These are phyloP conservation scores for Zymoseptoria crescenta DNA, from an alignment of 2,329 filamentous ascomycete species.

Conservation along the genomic window DNA sequence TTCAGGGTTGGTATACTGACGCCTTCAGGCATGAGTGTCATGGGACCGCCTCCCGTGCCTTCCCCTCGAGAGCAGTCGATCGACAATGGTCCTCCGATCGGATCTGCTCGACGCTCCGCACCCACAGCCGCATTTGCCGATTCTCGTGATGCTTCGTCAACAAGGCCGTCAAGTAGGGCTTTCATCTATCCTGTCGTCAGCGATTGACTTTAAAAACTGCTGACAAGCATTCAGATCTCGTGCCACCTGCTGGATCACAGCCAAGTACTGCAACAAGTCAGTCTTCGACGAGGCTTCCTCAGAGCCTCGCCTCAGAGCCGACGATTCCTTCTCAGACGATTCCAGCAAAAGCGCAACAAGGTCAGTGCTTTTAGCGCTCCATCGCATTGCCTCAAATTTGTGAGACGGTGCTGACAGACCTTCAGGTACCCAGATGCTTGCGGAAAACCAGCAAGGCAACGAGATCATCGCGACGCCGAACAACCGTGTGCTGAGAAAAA, in stretches of 20 bases:
- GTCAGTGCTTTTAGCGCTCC: too few relatives aligned
- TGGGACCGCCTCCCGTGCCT: not conserved
- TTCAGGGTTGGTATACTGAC: not conserved
- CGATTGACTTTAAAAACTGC: not conserved
- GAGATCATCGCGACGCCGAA: not conserved
- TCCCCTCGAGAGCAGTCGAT: not conserved
- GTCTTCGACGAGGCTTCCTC: not conserved
- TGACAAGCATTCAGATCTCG: not conserved
- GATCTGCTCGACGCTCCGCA: not conserved
- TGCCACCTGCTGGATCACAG: not conserved
- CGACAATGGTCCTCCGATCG: not conserved
- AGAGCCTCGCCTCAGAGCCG: too few relatives aligned
- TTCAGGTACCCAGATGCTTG: not conserved
- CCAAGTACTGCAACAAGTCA: not conserved
- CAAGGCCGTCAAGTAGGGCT: not conserved
- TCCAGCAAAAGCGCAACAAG: too few relatives aligned
- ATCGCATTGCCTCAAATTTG: too few relatives aligned
- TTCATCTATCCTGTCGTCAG: not conserved
- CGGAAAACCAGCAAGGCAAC: not conserved
- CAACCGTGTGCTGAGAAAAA: not conserved
- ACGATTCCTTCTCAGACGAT: too few relatives aligned
- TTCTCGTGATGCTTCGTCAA: not conserved
- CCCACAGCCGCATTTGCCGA: not conserved
- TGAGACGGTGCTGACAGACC: not conserved
- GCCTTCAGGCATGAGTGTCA: not conserved